Base-by-base conservation (phyloP, 176 grass and related monocot species). In the Oropetium thomaeum region DNA sequence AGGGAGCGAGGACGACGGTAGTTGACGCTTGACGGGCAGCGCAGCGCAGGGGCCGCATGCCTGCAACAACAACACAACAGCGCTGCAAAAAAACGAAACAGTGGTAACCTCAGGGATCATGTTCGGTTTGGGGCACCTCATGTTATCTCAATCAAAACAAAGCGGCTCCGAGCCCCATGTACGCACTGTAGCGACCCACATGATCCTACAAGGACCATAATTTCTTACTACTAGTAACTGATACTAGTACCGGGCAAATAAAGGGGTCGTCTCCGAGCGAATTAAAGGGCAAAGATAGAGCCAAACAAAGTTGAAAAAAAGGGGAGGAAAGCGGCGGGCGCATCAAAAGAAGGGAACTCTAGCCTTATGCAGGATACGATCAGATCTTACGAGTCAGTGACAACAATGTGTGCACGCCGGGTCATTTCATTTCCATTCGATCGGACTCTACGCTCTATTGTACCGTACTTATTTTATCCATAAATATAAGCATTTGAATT, bases 71-170 rank as follows among this genome's bases (percentile, higher is more conserved):
- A n/a, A n/a, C n/a, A n/a, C n/a, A n/a, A n/a, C n/a, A n/a, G n/a
- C 51, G 20, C 51, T 31, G 82, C 80, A 81, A 88, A 71, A 81
- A 88, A 71, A 67, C 71, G 59, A 81, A 55, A 30, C 27, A 11
- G n/a, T n/a, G n/a, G n/a, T 81, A 74, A 86, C 76, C 72, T 77
- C 20, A 35, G 85, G 78, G 70, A 87, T 90, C 89, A 79, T 69
- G 81, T 74, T 85, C 84, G 75, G n/a, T n/a, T n/a, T n/a, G n/a
- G n/a, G 80, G 71, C 75, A 77, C 69, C 44, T 52, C 61, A n/a
- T n/a, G n/a, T n/a, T n/a, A n/a, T n/a, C n/a, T n/a, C n/a, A n/a
- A n/a, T n/a, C n/a, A n/a, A 86, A 89, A 84, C 2, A 84, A 53
- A 78, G 62, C 37, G 26, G 42, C 65, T 77, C 30, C 79, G 57